Conservation (phyloP, 23 red algal species). For the Cyanidium caldarium region DNA sequence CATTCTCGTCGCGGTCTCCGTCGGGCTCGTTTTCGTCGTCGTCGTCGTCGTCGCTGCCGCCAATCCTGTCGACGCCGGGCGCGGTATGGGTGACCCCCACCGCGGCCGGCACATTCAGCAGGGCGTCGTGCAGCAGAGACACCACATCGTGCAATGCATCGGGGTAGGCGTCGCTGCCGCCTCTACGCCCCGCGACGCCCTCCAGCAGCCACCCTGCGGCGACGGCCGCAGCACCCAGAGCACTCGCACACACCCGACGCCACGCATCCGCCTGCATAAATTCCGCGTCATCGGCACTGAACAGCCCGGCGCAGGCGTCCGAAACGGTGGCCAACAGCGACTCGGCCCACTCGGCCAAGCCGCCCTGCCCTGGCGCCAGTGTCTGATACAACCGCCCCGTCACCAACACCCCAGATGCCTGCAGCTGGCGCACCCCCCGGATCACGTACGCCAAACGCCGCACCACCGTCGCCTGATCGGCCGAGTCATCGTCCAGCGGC, state of each 20-base stretch:
- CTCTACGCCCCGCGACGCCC: not conserved
- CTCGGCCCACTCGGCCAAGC: too few species aligned
- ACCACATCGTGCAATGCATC: not conserved
- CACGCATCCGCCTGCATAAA: not conserved
- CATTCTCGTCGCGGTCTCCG: not conserved
- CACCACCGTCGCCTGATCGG: too few species aligned
- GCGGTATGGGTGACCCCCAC: not conserved
- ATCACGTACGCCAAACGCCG: too few species aligned
- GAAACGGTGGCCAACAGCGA: not conserved
- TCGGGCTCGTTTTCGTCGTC: not conserved
- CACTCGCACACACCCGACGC: not conserved
- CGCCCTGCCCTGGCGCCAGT: too few species aligned
- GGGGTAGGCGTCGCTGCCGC: not conserved
- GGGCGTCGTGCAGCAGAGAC: not conserved
- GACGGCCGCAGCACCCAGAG: not conserved
- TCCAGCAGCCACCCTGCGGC: not conserved
- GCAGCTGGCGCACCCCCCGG: too few species aligned
- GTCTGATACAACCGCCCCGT: too few species aligned
- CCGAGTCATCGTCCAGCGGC: too few species aligned
- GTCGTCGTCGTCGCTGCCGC: not conserved
- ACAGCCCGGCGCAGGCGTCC: not conserved
- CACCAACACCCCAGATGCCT: too few species aligned
- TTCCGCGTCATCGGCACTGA: not conserved
- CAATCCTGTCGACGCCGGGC: too few species aligned
- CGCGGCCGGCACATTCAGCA: not conserved